Base-by-base conservation (phyloP, 805 yeast species). In the Candida krabiensis region DNA sequence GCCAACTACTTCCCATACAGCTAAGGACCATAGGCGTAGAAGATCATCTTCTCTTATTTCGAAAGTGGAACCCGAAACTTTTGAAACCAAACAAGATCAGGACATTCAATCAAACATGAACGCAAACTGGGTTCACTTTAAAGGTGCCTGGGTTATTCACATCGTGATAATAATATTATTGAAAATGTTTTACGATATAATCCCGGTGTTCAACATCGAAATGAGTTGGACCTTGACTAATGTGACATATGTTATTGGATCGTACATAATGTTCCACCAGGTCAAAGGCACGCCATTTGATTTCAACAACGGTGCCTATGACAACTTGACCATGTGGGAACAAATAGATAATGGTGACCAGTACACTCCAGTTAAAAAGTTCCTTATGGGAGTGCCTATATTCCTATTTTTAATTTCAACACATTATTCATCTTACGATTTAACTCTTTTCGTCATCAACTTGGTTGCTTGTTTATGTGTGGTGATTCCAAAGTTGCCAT, bases 231-330 rank as follows among this genome's bases (percentile, higher is more conserved):
- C 98, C 2, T 64, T 93, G 49, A 91, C 98, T 5, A 93, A 91
- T 58, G 75, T 84, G 35, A 82, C 96, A 5, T 91, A 91, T 61
- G 91, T 86, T 38, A 77, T 86, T 48, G 98, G 97, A 4, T 82
- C 95, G 1, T 93, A 89, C 61, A 79, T 91, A 45, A 93, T 91
- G 98, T 93, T 91, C 61, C 99, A 91, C 63, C 83, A 86, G 60
- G 87, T 93, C 30, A 93, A 91, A 56, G 99, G 99, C 26, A 89
- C 96, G 2, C 99, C 99, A 0, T 93, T 91, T 59, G 99, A 93
- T 53, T 90, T 91, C 69, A 93, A 90, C 58, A 83, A 86, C 28
- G 99, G 99, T 29, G 98, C 97, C 0, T 93, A 85, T 64, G 99
- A 91, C 60, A 83, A 87, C 56, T 72, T 91, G 50, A 93, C 96